Base-by-base conservation (phyloP, 2,329 filamentous ascomycete species). In the Trichoderma atroviride region DNA sequence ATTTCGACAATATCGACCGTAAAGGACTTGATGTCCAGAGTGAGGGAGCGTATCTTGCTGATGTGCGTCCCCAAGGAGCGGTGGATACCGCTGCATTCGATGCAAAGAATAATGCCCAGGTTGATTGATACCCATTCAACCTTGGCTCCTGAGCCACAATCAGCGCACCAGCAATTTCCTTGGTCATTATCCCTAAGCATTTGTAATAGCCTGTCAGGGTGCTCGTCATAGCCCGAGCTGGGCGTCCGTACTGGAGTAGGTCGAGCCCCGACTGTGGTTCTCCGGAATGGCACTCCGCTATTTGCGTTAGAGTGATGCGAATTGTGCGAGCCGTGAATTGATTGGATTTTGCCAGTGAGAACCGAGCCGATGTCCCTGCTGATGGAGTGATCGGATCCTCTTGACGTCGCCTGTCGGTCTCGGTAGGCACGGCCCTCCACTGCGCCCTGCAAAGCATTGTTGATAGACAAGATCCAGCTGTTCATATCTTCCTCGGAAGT, bases 71-170 rank as follows among this genome's bases (percentile, higher is more conserved):
- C 96, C 4, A 99, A 86, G 1, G 95, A 98, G 53, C 96, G 90
- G 80, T 99, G 96, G 71, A 99, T 97, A 72, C 96, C 96, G 78
- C 94, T 97, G 81, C 96, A 99, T 80, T 99, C 95, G 78, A 97
- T 97, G 82, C 96, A 99, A 24, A 99, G 87, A 66, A 99, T 91
- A 70, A 99, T 97, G 57, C 93, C 96, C 5, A 99, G 86, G 76
- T 99, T 99, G 81, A 99, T 97, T 0, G 96, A 98, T 33, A 98
- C 96, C 96, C 96, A 99, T 80, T 99, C 96, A 27, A 97, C 94
- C 82, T 97, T 98, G 76, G 90, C 88, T 40, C 92, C 91, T 9
- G 94, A 96, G 13, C 93, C 92, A 77, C 96, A 99, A 79, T 99
- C 96, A 19, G 96, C 96, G 78, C 96, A 99, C 87, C 91, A 92